Evolutionary conservation across 2,329 filamentous ascomycete species (phyloP).

Genomic region (Aspergillus pseudotamarii): DNA sequence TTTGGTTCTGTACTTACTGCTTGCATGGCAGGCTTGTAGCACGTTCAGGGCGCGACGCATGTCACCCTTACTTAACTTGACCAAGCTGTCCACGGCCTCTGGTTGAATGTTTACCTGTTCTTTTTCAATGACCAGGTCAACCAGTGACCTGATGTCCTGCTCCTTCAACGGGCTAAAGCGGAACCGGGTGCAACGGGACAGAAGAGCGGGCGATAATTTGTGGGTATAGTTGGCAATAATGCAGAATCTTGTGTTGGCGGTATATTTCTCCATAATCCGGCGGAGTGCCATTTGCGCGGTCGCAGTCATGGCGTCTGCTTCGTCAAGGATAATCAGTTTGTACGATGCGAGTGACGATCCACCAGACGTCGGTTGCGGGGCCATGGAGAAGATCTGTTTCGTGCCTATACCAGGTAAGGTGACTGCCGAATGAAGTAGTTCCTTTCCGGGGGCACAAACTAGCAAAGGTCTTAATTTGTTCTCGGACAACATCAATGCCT

Average conservation of each 20-base stretch:
- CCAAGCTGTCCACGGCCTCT: conserved; percentile 80
- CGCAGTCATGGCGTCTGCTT: conserved; percentile 99
- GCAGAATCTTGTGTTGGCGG: conserved; percentile 94
- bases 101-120: conserved; percentile 81
- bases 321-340: conserved; percentile 96
- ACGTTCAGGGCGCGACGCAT: conserved; percentile 96
- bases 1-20: conserved; percentile 61
- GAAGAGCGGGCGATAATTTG: conserved; percentile 88
- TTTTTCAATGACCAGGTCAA: conserved; percentile 86
- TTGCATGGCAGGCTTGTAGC: conserved; percentile 93
- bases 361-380: conserved; percentile 47
- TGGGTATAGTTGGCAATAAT: conserved; percentile 99
- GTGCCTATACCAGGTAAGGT: conserved; percentile 53
- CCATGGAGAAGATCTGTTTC: conserved; percentile 89
- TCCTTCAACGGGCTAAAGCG: conserved; percentile 93
- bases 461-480: conserved; percentile 99
- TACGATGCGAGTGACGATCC: conserved; percentile 67
- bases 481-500: conserved; percentile 95
- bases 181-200: conserved; percentile 93
- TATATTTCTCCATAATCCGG: conserved; percentile 99
- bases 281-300: conserved; percentile 97
- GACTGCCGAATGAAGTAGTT: not conserved
- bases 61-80: conserved; percentile 87
- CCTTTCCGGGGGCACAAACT: conserved; percentile 49
- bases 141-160: conserved; percentile 77